These are phyloP conservation scores for Talaromyces sp. DNA, from an alignment of 2,329 filamentous ascomycete genomes.

Conservation along the genomic window DNA sequence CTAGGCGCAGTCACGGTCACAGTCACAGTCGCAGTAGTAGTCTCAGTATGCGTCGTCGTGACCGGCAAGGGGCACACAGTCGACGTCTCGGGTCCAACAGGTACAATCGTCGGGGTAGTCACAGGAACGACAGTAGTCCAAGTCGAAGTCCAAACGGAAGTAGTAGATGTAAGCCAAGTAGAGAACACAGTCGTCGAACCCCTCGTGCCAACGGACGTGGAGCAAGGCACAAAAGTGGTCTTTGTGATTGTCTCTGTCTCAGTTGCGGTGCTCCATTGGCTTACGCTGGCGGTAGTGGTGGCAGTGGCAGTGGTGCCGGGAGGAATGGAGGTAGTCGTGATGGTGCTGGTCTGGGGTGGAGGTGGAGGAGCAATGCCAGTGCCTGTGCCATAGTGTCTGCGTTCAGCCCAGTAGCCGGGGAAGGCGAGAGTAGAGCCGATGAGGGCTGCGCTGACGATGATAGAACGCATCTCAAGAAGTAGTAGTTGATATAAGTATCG, in stretches of 20 bases:
- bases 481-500: background rate
- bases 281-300: background rate
- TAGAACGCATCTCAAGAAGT: constrained; percentile 8
- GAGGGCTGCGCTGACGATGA: constrained; percentile 12
- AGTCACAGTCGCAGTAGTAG: constrained; percentile 3
- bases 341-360: background rate
- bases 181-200: constrained; percentile 15
- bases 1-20: background rate
- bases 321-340: constrained; percentile 2
- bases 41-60: constrained; percentile 10
- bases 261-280: constrained; percentile 7
- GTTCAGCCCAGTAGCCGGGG: constrained; percentile 13
- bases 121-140: constrained; percentile 11
- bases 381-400: constrained; percentile 5
- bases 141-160: constrained; percentile 1
- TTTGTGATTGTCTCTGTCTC: constrained; percentile 8
- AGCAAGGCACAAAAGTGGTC: constrained; percentile 14
- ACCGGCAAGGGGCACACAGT: constrained; percentile 10
- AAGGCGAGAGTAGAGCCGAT: constrained; percentile 15
- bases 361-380: background rate
- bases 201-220: constrained; percentile 9
- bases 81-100: background rate
- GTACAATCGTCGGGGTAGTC: background rate
- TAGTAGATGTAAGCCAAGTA: constrained; percentile 14
- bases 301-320: background rate